Evolutionary conservation across 768 basidiomycete species (phyloP).

Genomic region (Mycena capillaripes): DNA sequence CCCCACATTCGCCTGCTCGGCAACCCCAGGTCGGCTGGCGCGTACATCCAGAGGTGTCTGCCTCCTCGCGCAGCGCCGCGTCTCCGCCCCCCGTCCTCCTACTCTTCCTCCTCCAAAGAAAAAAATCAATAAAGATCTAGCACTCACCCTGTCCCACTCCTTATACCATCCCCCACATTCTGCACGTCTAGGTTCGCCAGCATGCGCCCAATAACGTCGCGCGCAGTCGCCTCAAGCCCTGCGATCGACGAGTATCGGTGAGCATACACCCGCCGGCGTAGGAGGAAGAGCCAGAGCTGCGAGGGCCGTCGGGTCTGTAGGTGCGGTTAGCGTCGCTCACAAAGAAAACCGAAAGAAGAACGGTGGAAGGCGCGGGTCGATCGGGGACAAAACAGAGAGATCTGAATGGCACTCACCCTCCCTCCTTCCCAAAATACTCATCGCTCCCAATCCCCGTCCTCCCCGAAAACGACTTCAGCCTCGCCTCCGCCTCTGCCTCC

Average conservation of each 20-base stretch:
- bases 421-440: constrained; percentile 95
- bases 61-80: too few species aligned
- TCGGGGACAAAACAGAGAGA: too few species aligned
- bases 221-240: constrained; percentile 71
- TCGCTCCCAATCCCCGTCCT: constrained; percentile 95
- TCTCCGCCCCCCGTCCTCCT: too few species aligned
- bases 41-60: too few species aligned
- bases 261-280: constrained; percentile 33
- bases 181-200: constrained; percentile 91
- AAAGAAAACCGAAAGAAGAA: constrained; percentile 48
- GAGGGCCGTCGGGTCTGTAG: too few species aligned
- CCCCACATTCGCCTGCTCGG: too few species aligned
- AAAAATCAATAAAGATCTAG: constrained; percentile 14
- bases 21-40: too few species aligned
- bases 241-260: constrained; percentile 70
- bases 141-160: constrained; percentile 86
- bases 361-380: constrained; percentile 39
- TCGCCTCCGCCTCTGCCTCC: constrained; percentile 68
- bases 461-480: constrained; percentile 89
- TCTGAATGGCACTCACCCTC: constrained; percentile 76
- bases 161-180: constrained; percentile 83
- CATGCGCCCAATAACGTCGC: constrained; percentile 80
- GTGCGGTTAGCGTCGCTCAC: too few species aligned
- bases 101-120: neutral
- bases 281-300: too few species aligned